A percentile compares a stretch with the other conserved stretches of the same genome.
Evolutionary conservation across 2,329 filamentous ascomycete genomes (phyloP).

Genomic region (Didymella pomorum): DNA sequence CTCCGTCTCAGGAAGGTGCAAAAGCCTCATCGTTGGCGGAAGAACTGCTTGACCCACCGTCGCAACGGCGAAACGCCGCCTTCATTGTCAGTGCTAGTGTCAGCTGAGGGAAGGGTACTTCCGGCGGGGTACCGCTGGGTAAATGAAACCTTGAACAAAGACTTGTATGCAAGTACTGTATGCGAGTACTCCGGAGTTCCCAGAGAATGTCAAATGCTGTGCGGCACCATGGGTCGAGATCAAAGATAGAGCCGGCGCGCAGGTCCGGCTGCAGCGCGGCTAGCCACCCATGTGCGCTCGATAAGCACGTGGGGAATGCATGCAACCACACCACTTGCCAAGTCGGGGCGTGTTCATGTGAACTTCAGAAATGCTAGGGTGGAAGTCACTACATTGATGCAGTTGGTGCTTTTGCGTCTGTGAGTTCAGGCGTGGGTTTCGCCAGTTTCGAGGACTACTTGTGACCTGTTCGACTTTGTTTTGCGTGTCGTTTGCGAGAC

Average conservation of each 20-base stretch:
- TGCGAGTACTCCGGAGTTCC: neutral
- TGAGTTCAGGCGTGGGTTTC: slow-evolving; percentile 7
- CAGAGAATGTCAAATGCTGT: neutral
- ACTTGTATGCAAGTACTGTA: slow-evolving; percentile 2
- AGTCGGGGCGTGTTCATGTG: slow-evolving; percentile 45
- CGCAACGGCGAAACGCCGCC: neutral
- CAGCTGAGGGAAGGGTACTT: slow-evolving; percentile 5
- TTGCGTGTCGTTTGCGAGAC: slow-evolving; percentile 4
- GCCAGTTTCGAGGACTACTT: slow-evolving; percentile 5
- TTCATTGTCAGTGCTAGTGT: neutral
- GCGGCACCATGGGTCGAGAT: neutral
- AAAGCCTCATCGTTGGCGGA: slow-evolving; percentile 17
- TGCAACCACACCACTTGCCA: slow-evolving; percentile 33
- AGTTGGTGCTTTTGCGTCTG: slow-evolving; percentile 29
- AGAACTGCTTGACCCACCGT: slow-evolving; percentile 4
- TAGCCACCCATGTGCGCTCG: slow-evolving; percentile 21
- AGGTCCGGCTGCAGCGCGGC: slow-evolving; percentile 9
- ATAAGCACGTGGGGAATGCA: slow-evolving; percentile 49
- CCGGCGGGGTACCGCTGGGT: slow-evolving; percentile 14
- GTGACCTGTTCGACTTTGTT: slow-evolving; percentile 12
- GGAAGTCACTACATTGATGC: slow-evolving; percentile 25
- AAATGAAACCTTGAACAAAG: neutral
- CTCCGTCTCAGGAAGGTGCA: slow-evolving; percentile 6
- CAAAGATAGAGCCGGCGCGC: neutral
- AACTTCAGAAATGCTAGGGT: slow-evolving; percentile 32